Base-by-base conservation (phyloP, 2,329 filamentous ascomycete species). In the Zelopaecilomyces penicillatus region DNA sequence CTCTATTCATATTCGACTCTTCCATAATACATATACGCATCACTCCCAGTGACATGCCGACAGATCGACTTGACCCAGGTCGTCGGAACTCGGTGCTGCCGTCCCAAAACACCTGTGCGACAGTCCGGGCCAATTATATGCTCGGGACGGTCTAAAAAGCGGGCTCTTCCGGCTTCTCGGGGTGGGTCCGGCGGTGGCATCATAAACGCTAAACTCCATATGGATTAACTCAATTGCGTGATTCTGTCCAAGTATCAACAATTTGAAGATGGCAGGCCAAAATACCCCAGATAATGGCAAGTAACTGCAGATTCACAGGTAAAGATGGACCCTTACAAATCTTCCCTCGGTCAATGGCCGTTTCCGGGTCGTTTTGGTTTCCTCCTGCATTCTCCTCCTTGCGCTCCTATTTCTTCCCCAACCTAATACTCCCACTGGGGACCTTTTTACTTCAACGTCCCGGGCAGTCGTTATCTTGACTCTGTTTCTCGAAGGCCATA, bases 191-290 rank as follows among this genome's bases (percentile, higher is more conserved):
- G 39, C 39, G 37, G 52, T 57, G 55, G 55, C 55, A 57, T 50
- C 55, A 57, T 57, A 31, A 43, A 11, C 53, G 53, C 60, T 60
- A 63, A 53, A 48, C 63, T 59, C 26, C 47, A 57, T 53, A 42
- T 36, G 56, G 62, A 38, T 48, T 59, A 59, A 57, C 37, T 39
- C 51, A 61, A 66, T 66, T 66, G 64, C 64, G 64, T 66, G 64
- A 66, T 66, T 65, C 56, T 52, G 42, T 57, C 51, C 48, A 57
- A 52, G 46, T 56, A 64, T 65, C 62, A 58, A 62, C 61, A 64
- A 65, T 61, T 63, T 54, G 37, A 37, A 41, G 19, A 31, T 31
- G 34, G 39, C 19, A 19, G 3, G 19, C 19, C 19, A 19, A 19
- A 3, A 19, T 19, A 19, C 19, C 19, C 30, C 30, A 44, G 50